A percentile compares a stretch with the other conserved stretches of the same genome.
Evolutionary conservation across 257 asterid species (phyloP).

Genomic region (Solanum rostratum): DNA sequence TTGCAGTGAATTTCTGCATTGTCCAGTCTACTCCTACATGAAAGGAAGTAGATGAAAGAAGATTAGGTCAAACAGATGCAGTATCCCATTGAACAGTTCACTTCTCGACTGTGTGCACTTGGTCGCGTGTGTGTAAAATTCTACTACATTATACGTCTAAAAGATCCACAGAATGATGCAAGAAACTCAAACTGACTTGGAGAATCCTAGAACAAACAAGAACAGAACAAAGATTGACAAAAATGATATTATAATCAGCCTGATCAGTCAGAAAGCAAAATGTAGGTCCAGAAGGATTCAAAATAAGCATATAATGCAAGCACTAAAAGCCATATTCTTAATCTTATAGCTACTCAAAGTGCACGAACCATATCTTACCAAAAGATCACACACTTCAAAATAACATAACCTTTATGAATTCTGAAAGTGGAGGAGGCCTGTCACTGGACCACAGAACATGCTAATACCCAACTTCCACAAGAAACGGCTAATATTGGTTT

Average conservation of each 20-base stretch:
- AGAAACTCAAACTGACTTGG: not conserved
- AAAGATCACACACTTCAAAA: not conserved
- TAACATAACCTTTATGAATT: not conserved
- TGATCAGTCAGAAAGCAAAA: not conserved
- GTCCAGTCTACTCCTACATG: not conserved
- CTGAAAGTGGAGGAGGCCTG: not conserved
- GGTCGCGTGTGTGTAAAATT: not conserved
- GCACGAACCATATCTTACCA: not conserved
- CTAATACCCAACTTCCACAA: not conserved
- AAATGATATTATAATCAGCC: not conserved
- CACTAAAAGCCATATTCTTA: not conserved
- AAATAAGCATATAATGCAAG: not conserved
- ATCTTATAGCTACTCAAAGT: not conserved
- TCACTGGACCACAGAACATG: conserved; percentile 1
- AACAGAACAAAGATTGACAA: not conserved
- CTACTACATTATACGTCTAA: not conserved
- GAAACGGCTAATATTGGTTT: not conserved
- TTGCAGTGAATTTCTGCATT: not conserved
- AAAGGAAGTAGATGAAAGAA: not conserved
- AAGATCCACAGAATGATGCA: not conserved
- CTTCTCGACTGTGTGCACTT: not conserved
- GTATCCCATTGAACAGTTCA: not conserved
- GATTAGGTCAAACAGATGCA: not conserved
- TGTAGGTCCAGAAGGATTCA: not conserved
- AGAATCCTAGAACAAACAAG: not conserved